phyloP scores from a whole-genome alignment of 73 alveolate genomes.

The Paramecium bursaria region DNA sequence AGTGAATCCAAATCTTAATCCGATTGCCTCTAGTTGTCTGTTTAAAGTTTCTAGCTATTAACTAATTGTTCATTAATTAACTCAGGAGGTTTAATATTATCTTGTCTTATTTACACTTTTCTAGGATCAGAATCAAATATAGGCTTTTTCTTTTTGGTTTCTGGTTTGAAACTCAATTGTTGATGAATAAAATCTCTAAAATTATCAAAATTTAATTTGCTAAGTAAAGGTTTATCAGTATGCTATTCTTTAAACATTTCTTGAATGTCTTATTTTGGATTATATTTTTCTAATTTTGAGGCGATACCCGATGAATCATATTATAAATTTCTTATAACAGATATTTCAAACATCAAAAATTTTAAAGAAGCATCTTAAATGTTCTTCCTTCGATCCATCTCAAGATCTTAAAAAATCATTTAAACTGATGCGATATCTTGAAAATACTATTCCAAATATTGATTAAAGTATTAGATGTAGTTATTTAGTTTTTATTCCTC shows the following conservation, averaged over 20 bases:
- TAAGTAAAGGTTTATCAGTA: constrained; percentile 37
- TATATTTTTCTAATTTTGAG: constrained; percentile 35
- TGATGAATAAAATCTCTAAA: constrained; percentile 5
- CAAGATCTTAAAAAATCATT: constrained; percentile 8
- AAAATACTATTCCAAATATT: constrained; percentile 42
- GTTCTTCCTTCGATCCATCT: constrained; percentile 8
- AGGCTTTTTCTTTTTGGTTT: constrained; percentile 28
- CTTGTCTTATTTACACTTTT: too few relatives aligned
- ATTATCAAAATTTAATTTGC: constrained; percentile 51
- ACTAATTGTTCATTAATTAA: too few relatives aligned
- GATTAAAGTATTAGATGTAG: constrained; percentile 7
- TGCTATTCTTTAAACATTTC: constrained; percentile 11
- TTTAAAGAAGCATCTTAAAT: constrained; percentile 24
- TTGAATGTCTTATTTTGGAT: constrained; percentile 35
- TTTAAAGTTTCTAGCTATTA: too few relatives aligned
- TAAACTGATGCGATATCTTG: constrained; percentile 16
- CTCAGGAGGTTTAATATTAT: too few relatives aligned
- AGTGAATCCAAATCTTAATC: too few relatives aligned
- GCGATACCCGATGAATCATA: constrained; percentile 25
- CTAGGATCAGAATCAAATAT: constrained; percentile 47
- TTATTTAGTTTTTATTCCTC: constrained; percentile 12
- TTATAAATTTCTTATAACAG: constrained; percentile 36
- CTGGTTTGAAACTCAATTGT: constrained; percentile 39
- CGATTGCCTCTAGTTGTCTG: too few relatives aligned
- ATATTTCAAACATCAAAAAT: constrained; percentile 51